Percentiles rank a stretch among this genome's conserved stretches.
These are phyloP conservation scores for Leptographium radiaticola DNA, from an alignment of 2,329 filamentous ascomycete genomes.

Conservation along the genomic window DNA sequence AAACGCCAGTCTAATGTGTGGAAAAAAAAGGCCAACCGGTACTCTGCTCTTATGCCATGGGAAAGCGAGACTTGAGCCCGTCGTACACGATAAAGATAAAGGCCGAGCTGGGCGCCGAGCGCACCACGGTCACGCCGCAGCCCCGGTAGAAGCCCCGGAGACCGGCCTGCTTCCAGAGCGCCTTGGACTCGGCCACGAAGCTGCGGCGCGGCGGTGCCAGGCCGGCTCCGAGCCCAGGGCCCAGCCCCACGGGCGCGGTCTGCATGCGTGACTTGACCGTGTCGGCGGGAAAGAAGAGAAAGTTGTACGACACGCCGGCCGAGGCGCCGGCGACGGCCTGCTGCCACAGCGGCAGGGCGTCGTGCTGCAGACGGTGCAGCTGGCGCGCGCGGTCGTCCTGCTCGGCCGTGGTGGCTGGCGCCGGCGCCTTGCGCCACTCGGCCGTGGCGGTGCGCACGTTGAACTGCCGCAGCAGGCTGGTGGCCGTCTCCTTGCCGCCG, in stretches of 20 bases:
- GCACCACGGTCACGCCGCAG: conserved; percentile 81
- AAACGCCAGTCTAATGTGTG: neutral
- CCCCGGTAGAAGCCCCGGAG: conserved; percentile 80
- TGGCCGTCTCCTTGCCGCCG: conserved; percentile 72
- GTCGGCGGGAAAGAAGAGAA: conserved; percentile 92
- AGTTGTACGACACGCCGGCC: conserved; percentile 91
- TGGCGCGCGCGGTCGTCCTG: conserved; percentile 20
- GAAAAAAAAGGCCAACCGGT: neutral
- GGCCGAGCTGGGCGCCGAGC: conserved; percentile 88
- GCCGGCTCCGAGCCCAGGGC: conserved; percentile 23
- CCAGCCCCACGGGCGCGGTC: conserved; percentile 55
- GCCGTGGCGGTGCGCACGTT: conserved; percentile 31
- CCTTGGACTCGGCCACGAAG: conserved; percentile 58
- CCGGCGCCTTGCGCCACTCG: conserved; percentile 7
- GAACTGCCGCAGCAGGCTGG: conserved; percentile 52
- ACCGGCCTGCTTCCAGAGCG: conserved; percentile 73
- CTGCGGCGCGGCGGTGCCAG: conserved; percentile 27
- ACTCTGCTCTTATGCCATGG: conserved; percentile 22
- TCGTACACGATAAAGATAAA: conserved; percentile 97
- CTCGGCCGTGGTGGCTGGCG: conserved; percentile 18
- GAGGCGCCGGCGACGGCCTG: conserved; percentile 77
- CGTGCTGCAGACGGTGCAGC: conserved; percentile 28
- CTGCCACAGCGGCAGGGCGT: conserved; percentile 65
- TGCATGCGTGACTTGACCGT: conserved; percentile 98
- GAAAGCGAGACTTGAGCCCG: conserved; percentile 59